These are phyloP conservation scores for Monosporozyma siamensis DNA, from an alignment of 805 yeast genomes.

Conservation along the genomic window DNA sequence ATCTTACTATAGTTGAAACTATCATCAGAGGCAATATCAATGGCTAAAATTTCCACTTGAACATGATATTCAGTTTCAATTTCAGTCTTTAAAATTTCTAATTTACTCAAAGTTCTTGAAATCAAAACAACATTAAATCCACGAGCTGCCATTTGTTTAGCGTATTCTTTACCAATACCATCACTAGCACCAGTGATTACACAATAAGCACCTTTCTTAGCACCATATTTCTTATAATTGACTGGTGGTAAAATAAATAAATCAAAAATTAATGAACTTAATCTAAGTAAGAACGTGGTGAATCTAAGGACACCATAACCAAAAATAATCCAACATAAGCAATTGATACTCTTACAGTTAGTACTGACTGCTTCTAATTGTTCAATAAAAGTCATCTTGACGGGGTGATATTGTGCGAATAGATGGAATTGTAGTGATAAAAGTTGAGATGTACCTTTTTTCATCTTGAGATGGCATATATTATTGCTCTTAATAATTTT, in stretches of 20 bases:
- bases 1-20: slow-evolving; percentile 48
- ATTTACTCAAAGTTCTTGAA: slow-evolving; percentile 74
- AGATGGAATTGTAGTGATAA: no score
- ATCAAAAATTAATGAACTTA: slow-evolving; percentile 47
- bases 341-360: slow-evolving; percentile 18
- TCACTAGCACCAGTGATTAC: slow-evolving; percentile 95
- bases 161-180: slow-evolving; percentile 92
- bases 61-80: slow-evolving; percentile 53
- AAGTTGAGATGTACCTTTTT: background rate
- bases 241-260: slow-evolving; percentile 55
- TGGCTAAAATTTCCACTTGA: slow-evolving; percentile 55
- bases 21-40: slow-evolving; percentile 66
- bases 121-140: slow-evolving; percentile 80
- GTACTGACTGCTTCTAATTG: slow-evolving; percentile 18
- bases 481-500: background rate
- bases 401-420: no score
- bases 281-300: slow-evolving; percentile 41
- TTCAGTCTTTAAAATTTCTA: slow-evolving; percentile 55
- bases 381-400: slow-evolving; percentile 13
- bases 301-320: slow-evolving; percentile 57
- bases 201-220: slow-evolving; percentile 71
- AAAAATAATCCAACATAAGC: slow-evolving; percentile 34
- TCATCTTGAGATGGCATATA: background rate
- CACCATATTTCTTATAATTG: slow-evolving; percentile 62
- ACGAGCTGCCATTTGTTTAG: slow-evolving; percentile 71